phyloP scores from a whole-genome alignment of 2,329 filamentous ascomycete species.

The Trichoderma brevicompactum region DNA sequence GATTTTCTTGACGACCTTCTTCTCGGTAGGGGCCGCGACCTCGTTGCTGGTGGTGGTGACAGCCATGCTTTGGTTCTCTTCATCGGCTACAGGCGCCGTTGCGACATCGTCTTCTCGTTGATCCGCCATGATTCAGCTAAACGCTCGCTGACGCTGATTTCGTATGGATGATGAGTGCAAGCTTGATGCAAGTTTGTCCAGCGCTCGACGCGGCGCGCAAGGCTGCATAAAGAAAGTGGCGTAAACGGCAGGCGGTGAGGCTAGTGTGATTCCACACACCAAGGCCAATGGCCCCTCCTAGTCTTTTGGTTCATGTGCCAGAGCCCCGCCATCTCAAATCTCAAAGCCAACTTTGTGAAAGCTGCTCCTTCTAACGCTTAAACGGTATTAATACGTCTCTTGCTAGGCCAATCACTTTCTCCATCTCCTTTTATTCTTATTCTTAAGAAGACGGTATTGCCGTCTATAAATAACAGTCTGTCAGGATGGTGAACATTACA shows the following conservation, averaged over 20 bases:
- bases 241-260: slow-evolving; percentile 40
- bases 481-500: slow-evolving; percentile 96
- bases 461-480: slow-evolving; percentile 40
- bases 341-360: neutral
- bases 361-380: neutral
- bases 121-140: slow-evolving; percentile 41
- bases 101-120: slow-evolving; percentile 35
- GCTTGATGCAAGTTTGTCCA: slow-evolving; percentile 2
- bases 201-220: slow-evolving; percentile 32
- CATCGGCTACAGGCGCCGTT: slow-evolving; percentile 35
- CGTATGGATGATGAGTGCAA: slow-evolving; percentile 1
- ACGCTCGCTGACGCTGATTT: neutral
- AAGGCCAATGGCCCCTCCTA: slow-evolving; percentile 9
- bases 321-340: slow-evolving; percentile 21
- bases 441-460: slow-evolving; percentile 37
- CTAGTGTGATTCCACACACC: neutral
- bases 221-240: slow-evolving; percentile 30
- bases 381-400: neutral
- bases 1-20: slow-evolving; percentile 81
- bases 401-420: neutral
- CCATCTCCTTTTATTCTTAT: neutral
- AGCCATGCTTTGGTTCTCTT: slow-evolving; percentile 41
- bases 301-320: slow-evolving; percentile 11
- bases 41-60: slow-evolving; percentile 48
- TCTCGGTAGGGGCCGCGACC: slow-evolving; percentile 52